phyloP scores from a whole-genome alignment of 2,329 filamentous ascomycete species.

The Myriangium duriaei region DNA sequence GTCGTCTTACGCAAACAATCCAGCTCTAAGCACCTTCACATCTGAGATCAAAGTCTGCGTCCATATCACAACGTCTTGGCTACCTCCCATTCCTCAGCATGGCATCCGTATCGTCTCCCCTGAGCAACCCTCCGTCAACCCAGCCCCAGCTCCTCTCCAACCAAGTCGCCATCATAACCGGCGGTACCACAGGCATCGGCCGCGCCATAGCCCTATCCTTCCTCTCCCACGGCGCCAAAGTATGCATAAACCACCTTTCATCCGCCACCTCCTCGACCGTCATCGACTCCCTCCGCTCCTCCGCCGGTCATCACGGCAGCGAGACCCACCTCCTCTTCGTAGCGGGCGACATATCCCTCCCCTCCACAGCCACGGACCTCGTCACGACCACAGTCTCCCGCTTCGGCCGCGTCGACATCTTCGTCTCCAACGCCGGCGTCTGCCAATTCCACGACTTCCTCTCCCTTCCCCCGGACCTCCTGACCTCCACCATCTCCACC shows the following conservation, averaged over 20 bases:
- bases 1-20: too few species aligned
- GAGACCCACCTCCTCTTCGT: slow-evolving; percentile 47
- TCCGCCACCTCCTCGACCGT: slow-evolving; percentile 35
- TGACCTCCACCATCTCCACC: slow-evolving; percentile 58
- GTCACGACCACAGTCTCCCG: slow-evolving; percentile 52
- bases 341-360: slow-evolving; percentile 64
- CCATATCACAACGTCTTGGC: too few species aligned
- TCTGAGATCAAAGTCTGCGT: too few species aligned
- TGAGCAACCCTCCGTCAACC: too few species aligned
- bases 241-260: slow-evolving; percentile 70
- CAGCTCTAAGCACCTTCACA: too few species aligned
- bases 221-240: slow-evolving; percentile 61
- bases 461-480: slow-evolving; percentile 56
- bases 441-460: slow-evolving; percentile 84
- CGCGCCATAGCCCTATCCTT: slow-evolving; percentile 73
- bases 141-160: slow-evolving; percentile 13
- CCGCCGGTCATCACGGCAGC: slow-evolving; percentile 24
- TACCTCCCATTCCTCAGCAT: too few species aligned
- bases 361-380: slow-evolving; percentile 56
- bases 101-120: too few species aligned
- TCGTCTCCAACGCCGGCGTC: slow-evolving; percentile 79
- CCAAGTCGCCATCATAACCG: slow-evolving; percentile 21
- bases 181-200: slow-evolving; percentile 45
- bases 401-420: slow-evolving; percentile 49
- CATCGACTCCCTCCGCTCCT: slow-evolving; percentile 35